These are phyloP conservation scores for Citrus australasica DNA, from an alignment of 345 rosid species.

Conservation along the genomic window DNA sequence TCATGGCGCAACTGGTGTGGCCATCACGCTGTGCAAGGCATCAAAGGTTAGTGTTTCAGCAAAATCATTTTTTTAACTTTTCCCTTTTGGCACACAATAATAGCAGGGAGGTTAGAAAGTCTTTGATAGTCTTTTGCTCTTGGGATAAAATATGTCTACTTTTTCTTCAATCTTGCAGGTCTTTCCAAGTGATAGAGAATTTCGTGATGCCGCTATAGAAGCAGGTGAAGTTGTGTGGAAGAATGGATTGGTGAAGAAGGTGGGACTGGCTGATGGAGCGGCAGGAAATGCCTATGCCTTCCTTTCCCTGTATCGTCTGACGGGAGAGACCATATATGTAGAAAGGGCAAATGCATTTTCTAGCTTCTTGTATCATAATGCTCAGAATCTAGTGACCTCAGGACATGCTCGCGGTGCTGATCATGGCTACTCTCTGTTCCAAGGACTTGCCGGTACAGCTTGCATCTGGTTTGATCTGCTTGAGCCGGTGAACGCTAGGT, in stretches of 20 bases:
- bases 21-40: constrained; percentile 78
- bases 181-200: constrained; percentile 65
- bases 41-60: constrained; percentile 44
- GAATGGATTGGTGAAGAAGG: constrained; percentile 74
- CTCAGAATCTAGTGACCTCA: constrained; percentile 15
- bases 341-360: constrained; percentile 81
- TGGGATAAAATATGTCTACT: no score
- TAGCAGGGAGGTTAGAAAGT: no score
- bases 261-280: constrained; percentile 74
- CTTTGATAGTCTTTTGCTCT: no score
- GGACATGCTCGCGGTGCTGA: constrained; percentile 22
- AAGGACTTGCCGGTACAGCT: constrained; percentile 67
- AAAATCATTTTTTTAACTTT: no score
- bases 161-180: constrained; percentile 24
- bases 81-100: no score
- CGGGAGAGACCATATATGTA: constrained; percentile 66
- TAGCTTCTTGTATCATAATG: constrained; percentile 57
- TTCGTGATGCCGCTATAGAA: constrained; percentile 80
- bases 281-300: constrained; percentile 84
- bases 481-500: constrained; percentile 45
- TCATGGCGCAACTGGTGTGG: constrained; percentile 80
- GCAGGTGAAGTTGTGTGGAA: constrained; percentile 99
- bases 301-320: constrained; percentile 69
- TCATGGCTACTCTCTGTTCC: constrained; percentile 59
- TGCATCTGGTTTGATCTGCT: constrained; percentile 78